phyloP scores from a whole-genome alignment of 108 stramenopile genomes.

The Fistulifera solaris region DNA sequence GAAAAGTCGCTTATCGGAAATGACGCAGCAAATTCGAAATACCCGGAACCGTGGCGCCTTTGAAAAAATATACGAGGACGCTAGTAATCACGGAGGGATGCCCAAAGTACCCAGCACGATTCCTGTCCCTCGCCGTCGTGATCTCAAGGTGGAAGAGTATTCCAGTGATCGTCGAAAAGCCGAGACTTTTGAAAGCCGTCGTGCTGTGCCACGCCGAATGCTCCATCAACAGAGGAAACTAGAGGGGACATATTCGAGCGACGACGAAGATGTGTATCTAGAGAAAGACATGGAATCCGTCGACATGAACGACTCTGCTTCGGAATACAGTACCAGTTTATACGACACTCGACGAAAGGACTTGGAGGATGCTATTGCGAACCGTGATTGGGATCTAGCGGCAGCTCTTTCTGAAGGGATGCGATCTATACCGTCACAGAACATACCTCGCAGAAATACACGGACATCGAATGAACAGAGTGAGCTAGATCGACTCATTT shows the following conservation, averaged over 20 bases:
- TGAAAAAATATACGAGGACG: neutral
- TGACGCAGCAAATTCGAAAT: neutral
- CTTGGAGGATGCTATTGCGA: neutral
- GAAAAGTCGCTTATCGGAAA: neutral
- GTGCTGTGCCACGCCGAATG: neutral
- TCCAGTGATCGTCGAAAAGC: neutral
- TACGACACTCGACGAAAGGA: neutral
- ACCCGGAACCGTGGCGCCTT: neutral
- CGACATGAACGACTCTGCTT: neutral
- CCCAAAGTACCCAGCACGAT: neutral
- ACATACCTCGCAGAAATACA: neutral
- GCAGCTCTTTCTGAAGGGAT: neutral
- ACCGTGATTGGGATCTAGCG: neutral
- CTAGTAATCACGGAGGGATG: neutral
- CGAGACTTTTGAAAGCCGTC: neutral
- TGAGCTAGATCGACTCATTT: neutral
- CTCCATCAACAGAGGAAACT: neutral
- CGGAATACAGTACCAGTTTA: neutral
- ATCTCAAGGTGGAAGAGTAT: neutral
- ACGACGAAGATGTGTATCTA: neutral
- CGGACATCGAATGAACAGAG: neutral
- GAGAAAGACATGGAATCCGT: neutral
- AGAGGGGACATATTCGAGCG: neutral
- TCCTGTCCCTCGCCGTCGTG: slow-evolving; percentile 1
- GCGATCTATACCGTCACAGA: neutral